Evolutionary conservation across 2,329 filamentous ascomycete species (phyloP).

Genomic region (Hyphodiscus sp.): DNA sequence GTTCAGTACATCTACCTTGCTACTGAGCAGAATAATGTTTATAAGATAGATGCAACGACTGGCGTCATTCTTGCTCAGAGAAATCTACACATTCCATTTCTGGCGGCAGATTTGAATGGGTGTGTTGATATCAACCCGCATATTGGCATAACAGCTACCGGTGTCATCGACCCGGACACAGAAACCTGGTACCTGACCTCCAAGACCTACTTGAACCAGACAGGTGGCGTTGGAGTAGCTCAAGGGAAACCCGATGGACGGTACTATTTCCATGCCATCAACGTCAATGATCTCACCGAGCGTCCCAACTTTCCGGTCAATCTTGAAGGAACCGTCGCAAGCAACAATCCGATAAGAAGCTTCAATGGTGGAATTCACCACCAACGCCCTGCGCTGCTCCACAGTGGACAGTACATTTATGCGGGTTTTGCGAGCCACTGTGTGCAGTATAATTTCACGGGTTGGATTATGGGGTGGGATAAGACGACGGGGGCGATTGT

Average conservation of each 20-base stretch:
- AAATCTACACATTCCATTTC: conserved; percentile 43
- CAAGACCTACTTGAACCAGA: conserved; percentile 15
- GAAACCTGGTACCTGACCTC: conserved; percentile 19
- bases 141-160: conserved; percentile 11
- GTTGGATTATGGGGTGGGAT: conserved; percentile 33
- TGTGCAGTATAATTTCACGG: conserved; percentile 17
- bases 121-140: conserved; percentile 27
- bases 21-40: conserved; percentile 52
- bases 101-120: conserved; percentile 37
- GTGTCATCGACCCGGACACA: conserved; percentile 15
- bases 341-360: conserved; percentile 10
- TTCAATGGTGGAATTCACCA: conserved; percentile 14
- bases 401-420: conserved; percentile 6
- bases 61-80: conserved; percentile 42
- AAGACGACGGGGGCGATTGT: neutral
- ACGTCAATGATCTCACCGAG: conserved; percentile 9
- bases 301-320: conserved; percentile 11
- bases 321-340: conserved; percentile 10
- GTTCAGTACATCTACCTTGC: conserved; percentile 49
- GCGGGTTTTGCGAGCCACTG: conserved; percentile 15
- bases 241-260: conserved; percentile 3
- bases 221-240: conserved; percentile 1
- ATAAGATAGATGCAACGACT: conserved; percentile 49
- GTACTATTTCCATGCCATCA: conserved; percentile 18
- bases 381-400: conserved; percentile 10